Evolutionary conservation across 192 early-diverging fungal species (phyloP).

Genomic region (Coemansia biformis): DNA sequence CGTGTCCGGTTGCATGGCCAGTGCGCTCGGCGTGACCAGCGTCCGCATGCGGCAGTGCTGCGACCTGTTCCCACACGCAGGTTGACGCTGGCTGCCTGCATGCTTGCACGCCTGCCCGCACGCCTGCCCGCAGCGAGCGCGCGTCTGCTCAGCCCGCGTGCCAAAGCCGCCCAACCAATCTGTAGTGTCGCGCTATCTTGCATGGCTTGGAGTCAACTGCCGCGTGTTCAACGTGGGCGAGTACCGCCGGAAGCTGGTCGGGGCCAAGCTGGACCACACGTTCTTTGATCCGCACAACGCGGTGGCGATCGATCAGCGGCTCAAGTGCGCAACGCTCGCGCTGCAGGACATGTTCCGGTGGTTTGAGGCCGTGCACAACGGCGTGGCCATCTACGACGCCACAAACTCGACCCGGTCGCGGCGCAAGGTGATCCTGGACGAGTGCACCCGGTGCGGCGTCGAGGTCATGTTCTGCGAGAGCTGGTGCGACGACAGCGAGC

Average conservation of each 20-base stretch:
- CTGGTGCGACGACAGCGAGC: slow-evolving; percentile 83
- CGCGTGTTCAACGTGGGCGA: slow-evolving; percentile 98
- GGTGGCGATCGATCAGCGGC: slow-evolving; percentile 64
- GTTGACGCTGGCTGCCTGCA: too few species aligned
- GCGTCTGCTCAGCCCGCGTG: too few species aligned
- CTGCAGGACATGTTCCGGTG: slow-evolving; percentile 89
- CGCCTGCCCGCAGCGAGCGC: too few species aligned
- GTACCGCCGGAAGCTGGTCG: slow-evolving; percentile 87
- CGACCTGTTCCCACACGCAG: too few species aligned
- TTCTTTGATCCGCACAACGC: slow-evolving; percentile 90
- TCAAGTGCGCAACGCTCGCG: slow-evolving; percentile 75
- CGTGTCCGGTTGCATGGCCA: too few species aligned
- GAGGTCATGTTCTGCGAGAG: slow-evolving; percentile 97
- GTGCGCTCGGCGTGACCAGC: too few species aligned
- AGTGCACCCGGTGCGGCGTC: slow-evolving; percentile 65
- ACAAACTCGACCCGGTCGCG: slow-evolving; percentile 91
- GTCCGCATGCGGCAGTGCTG: too few species aligned
- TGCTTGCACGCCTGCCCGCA: too few species aligned
- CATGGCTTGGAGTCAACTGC: slow-evolving; percentile 90
- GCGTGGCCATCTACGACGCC: slow-evolving; percentile 96
- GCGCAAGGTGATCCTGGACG: slow-evolving; percentile 66
- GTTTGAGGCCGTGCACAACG: slow-evolving; percentile 76
- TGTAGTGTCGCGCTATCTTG: slow-evolving; percentile 84
- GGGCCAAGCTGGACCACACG: slow-evolving; percentile 71
- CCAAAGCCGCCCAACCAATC: too few species aligned